Evolutionary conservation across 2,329 filamentous ascomycete species (phyloP).

Genomic region (Cladosporium sp.): DNA sequence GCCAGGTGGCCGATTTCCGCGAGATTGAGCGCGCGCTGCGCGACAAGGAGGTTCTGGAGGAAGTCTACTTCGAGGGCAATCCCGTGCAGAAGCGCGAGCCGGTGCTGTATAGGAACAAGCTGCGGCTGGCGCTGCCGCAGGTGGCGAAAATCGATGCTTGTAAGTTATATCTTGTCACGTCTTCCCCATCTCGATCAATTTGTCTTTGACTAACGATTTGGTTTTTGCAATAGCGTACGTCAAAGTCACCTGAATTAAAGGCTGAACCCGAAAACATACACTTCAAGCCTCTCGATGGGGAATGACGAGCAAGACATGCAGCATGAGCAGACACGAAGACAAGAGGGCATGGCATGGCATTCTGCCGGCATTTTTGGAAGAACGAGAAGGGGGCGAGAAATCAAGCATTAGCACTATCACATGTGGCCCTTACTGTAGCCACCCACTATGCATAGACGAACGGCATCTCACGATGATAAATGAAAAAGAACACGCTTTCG

Average conservation of each 20-base stretch:
- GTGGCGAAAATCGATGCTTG: conserved; percentile 94
- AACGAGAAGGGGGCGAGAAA: neutral
- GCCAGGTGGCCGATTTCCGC: conserved; percentile 73
- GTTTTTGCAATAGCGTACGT: conserved; percentile 9
- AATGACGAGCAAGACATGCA: neutral
- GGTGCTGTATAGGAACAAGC: conserved; percentile 92
- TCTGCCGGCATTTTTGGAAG: neutral
- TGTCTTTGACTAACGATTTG: neutral
- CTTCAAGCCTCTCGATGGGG: neutral
- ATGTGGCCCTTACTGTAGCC: neutral
- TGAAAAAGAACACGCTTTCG: neutral
- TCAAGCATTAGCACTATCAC: neutral
- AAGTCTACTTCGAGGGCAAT: conserved; percentile 96
- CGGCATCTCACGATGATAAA: neutral
- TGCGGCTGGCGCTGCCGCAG: conserved; percentile 81
- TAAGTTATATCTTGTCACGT: conserved; percentile 55
- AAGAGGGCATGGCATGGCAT: neutral
- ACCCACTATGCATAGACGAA: neutral
- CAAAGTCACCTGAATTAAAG: conserved; percentile 5
- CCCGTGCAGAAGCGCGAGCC: conserved; percentile 77
- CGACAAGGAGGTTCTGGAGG: conserved; percentile 77
- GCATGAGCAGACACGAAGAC: neutral
- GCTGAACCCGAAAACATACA: too few species aligned
- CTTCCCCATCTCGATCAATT: neutral
- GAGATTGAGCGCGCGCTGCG: conserved; percentile 77